Evolutionary conservation across 176 grass and related monocot genomes (phyloP), one percentile per base, ranked within the genome.

Genomic region (Zizania latifolia): DNA sequence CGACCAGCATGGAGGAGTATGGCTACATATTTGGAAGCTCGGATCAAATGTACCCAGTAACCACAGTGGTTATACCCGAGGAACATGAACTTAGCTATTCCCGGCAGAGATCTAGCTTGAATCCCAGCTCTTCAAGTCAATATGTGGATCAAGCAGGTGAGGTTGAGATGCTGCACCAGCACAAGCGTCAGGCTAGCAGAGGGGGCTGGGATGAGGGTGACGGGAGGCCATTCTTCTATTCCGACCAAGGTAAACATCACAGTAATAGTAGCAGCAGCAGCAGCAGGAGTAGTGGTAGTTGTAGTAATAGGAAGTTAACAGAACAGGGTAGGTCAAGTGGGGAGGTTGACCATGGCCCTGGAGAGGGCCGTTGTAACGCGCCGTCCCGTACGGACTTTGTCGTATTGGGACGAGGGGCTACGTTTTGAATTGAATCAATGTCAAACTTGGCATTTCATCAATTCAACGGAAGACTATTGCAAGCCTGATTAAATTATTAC

Each of bases 1-100:
- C 83, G 19, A 66, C 80, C 37, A 75, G 81, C 63, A 86, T 56
- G 15, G 82, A 88, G 60, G 93, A 93, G n/a, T 78, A 37, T 59
- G 86, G 77, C 65, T 81, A 62, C 64, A 26, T 87, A 43, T 89
- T 84, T 61, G 78, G 82, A 65, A 40, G 66, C 17, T 87, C 53
- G 0, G 87, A 93, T 23, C 77, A 79, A n/a, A 67, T 83, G 29
- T 38, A 65, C 58, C 79, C 30, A 23, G 64, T 64, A 13, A 81
- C 74, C 37, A 28, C 73, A 46, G 32, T 56, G 9, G 62, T 74
- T 36, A 29, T 64, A 65, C 50, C 60, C 0, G 72, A 89, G 39
- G 84, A 84, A 24, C 58, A 75, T 13, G 83, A 83, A 11, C 62
- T 50, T 36, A 78, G 65, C 10, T 61, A 70, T 53, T 64, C 76